These are phyloP conservation scores for Betula pendula DNA, from an alignment of 306 rosid species.

Conservation along the genomic window DNA sequence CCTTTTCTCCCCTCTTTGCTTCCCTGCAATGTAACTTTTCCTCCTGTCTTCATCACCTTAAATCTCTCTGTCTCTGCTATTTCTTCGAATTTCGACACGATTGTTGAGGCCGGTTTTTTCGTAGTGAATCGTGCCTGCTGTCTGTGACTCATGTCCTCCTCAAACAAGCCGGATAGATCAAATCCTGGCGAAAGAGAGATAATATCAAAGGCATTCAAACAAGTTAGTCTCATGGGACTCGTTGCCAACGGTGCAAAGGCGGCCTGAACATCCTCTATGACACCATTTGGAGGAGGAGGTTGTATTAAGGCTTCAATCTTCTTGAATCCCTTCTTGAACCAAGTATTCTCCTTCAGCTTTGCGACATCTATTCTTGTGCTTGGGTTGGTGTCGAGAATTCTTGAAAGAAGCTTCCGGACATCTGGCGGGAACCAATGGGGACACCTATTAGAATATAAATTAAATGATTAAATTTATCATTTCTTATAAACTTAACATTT, in stretches of 20 bases:
- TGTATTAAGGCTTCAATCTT: slow-evolving; percentile 24
- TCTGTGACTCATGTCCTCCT: slow-evolving; percentile 33
- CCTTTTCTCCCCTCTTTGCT: slow-evolving; percentile 45
- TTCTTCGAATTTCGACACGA: slow-evolving; percentile 63
- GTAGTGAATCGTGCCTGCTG: slow-evolving; percentile 39
- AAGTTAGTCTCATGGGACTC: slow-evolving; percentile 29
- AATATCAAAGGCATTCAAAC: slow-evolving; percentile 68
- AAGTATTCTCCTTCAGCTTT: slow-evolving; percentile 45
- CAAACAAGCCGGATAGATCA: slow-evolving; percentile 69
- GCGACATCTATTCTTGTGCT: slow-evolving; percentile 39
- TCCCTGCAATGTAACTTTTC: slow-evolving; percentile 55
- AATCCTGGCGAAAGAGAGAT: slow-evolving; percentile 72
- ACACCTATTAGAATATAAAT: too few relatives aligned
- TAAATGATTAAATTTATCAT: too few relatives aligned
- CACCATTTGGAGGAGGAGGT: not conserved
- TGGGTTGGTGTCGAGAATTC: slow-evolving; percentile 66
- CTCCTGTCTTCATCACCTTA: slow-evolving; percentile 46
- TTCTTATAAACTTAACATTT: too few relatives aligned
- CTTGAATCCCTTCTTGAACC: slow-evolving; percentile 62
- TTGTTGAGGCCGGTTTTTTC: slow-evolving; percentile 35
- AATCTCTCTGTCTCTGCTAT: slow-evolving; percentile 53
- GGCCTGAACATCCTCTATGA: slow-evolving; percentile 30
- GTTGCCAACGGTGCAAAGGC: slow-evolving; percentile 29
- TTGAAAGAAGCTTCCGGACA: slow-evolving; percentile 44
- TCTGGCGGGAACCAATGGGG: slow-evolving; percentile 62